Conservation (phyloP, 2,329 filamentous ascomycete genomes). For the Aspergillus jensenii region DNA sequence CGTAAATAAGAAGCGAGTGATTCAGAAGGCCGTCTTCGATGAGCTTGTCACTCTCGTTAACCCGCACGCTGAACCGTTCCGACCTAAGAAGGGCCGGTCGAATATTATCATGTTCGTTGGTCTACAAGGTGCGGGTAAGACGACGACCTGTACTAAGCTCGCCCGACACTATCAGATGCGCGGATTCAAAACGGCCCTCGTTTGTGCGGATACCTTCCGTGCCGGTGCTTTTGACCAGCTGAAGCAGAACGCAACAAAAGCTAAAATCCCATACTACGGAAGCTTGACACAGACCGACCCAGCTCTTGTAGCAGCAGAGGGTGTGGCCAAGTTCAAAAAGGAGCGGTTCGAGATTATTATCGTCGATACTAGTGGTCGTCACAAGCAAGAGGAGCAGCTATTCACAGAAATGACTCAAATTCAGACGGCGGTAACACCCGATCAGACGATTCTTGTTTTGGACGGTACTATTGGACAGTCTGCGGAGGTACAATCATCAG, state of each 20-base stretch:
- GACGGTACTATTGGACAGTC: constrained; percentile 96
- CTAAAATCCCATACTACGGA: constrained; percentile 98
- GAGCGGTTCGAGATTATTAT: constrained; percentile 98
- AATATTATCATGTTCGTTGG: constrained; percentile 99
- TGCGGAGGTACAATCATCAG: constrained; percentile 88
- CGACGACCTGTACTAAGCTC: constrained; percentile 95
- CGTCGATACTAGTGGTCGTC: constrained; percentile 92
- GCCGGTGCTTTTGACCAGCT: constrained; percentile 97
- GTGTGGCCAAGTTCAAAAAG: constrained; percentile 98
- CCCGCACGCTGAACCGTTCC: constrained; percentile 91
- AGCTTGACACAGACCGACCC: constrained; percentile 96
- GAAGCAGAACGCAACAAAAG: constrained; percentile 98
- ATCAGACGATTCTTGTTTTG: constrained; percentile 98
- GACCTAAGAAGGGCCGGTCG: constrained; percentile 90
- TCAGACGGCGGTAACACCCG: constrained; percentile 81
- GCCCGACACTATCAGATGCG: constrained; percentile 91
- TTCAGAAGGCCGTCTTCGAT: constrained; percentile 97
- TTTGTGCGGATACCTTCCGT: constrained; percentile 97
- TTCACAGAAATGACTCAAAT: constrained; percentile 99
- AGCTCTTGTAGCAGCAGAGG: constrained; percentile 87
- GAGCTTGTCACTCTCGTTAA: constrained; percentile 95
- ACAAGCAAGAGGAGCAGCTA: constrained; percentile 89
- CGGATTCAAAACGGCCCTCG: constrained; percentile 88
- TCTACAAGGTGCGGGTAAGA: constrained; percentile 95
- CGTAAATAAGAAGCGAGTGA: constrained; percentile 97